phyloP scores from a whole-genome alignment of 257 asterid genomes.

The Solanum verrucosum region DNA sequence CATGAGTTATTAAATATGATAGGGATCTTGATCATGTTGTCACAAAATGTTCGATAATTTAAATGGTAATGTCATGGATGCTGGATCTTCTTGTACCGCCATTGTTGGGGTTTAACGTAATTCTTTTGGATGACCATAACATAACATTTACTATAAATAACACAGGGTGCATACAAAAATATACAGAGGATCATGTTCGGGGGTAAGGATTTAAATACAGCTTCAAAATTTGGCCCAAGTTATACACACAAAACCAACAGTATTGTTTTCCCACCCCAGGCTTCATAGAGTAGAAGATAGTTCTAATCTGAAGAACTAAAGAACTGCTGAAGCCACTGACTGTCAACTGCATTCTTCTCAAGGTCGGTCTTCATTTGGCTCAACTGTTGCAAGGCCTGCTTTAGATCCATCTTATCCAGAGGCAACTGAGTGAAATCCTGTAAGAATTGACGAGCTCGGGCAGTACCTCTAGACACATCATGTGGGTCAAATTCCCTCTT shows the following conservation, averaged over 20 bases:
- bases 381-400: slow-evolving; percentile 42
- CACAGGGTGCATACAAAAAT: background rate
- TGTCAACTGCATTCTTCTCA: slow-evolving; percentile 55
- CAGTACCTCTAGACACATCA: slow-evolving; percentile 55
- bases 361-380: slow-evolving; percentile 45
- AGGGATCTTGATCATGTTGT: background rate
- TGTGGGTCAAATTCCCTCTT: slow-evolving; percentile 53
- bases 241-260: background rate
- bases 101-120: background rate
- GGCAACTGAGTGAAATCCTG: slow-evolving; percentile 71
- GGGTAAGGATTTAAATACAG: background rate
- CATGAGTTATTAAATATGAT: background rate
- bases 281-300: background rate
- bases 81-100: background rate
- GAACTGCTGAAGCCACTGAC: slow-evolving; percentile 79
- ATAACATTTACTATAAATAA: background rate
- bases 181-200: background rate
- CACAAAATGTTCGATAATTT: background rate
- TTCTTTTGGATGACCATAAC: background rate
- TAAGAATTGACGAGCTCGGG: slow-evolving; percentile 70
- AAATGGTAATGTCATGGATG: background rate
- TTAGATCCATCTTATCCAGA: slow-evolving; percentile 61
- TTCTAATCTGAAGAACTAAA: slow-evolving; percentile 7
- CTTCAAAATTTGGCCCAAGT: background rate
- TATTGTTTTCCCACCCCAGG: background rate